A percentile compares a stretch with the other conserved stretches of the same genome.
These are phyloP conservation scores for Ceratocystis smalleyi DNA, from an alignment of 2,329 filamentous ascomycete genomes.

Conservation along the genomic window DNA sequence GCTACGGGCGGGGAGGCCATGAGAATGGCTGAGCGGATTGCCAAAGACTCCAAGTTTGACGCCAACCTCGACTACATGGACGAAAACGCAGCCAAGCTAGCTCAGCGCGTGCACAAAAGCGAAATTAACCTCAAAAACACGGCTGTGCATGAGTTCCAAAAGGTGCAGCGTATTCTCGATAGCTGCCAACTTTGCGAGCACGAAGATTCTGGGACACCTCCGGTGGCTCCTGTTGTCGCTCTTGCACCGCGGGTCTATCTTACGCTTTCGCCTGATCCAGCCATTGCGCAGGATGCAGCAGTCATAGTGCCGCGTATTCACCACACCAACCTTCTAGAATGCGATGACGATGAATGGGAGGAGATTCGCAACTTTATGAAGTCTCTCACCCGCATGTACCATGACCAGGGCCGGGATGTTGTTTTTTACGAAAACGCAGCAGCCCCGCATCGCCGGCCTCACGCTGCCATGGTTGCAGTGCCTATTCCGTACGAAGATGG, in stretches of 20 bases:
- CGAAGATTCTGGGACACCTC: slow-evolving; percentile 60
- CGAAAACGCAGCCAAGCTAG: slow-evolving; percentile 83
- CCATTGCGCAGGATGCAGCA: slow-evolving; percentile 67
- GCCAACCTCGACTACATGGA: slow-evolving; percentile 94
- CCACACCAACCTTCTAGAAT: slow-evolving; percentile 80
- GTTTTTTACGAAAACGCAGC: slow-evolving; percentile 97
- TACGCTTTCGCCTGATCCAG: slow-evolving; percentile 77
- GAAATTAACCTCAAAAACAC: slow-evolving; percentile 76
- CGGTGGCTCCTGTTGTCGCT: slow-evolving; percentile 70
- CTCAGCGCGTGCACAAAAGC: slow-evolving; percentile 72
- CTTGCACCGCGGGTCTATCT: slow-evolving; percentile 75
- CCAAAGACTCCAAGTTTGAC: slow-evolving; percentile 81
- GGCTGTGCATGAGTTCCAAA: slow-evolving; percentile 78
- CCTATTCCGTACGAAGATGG: slow-evolving; percentile 85
- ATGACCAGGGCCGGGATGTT: slow-evolving; percentile 79
- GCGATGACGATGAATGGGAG: slow-evolving; percentile 98
- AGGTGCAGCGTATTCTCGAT: slow-evolving; percentile 73
- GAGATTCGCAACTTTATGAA: slow-evolving; percentile 99
- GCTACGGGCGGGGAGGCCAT: slow-evolving; percentile 65
- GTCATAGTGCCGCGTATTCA: slow-evolving; percentile 84
- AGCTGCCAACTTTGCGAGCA: slow-evolving; percentile 83
- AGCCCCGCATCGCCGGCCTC: slow-evolving; percentile 56
- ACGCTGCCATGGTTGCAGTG: slow-evolving; percentile 73
- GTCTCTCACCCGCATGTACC: slow-evolving; percentile 80
- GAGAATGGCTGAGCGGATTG: slow-evolving; percentile 79